phyloP scores from a whole-genome alignment of 495 filamentous ascomycete genomes.

The Opeltia flavorubescens region DNA sequence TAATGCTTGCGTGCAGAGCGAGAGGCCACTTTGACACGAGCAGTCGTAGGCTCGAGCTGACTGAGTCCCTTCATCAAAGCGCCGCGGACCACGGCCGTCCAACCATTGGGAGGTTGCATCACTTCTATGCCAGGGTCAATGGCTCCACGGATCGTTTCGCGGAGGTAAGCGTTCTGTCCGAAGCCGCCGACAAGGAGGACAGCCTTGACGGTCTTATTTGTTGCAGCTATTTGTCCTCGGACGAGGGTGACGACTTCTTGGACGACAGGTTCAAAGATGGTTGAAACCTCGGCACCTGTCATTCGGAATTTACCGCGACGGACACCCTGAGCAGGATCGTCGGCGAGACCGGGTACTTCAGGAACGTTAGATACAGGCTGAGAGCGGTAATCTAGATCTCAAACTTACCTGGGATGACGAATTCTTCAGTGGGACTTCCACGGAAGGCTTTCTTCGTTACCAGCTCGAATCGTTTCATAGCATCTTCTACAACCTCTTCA shows the following conservation, averaged over 20 bases:
- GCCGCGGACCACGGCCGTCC: conserved; percentile 30
- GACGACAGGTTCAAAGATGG: conserved; percentile 53
- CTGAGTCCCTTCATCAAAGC: conserved; percentile 26
- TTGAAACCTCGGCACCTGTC: conserved; percentile 42
- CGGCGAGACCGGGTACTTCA: conserved; percentile 15
- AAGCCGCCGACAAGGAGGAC: conserved; percentile 57
- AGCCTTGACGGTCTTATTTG: conserved; percentile 24
- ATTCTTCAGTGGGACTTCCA: conserved; percentile 9
- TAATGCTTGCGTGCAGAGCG: conserved; percentile 28
- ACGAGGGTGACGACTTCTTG: conserved; percentile 47
- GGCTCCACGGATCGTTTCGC: conserved; percentile 9
- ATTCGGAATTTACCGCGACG: conserved; percentile 53
- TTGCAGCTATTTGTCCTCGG: conserved; percentile 42
- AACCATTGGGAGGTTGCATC: conserved; percentile 14
- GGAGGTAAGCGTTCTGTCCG: conserved; percentile 50
- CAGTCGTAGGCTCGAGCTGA: conserved; percentile 9
- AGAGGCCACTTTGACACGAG: conserved; percentile 18
- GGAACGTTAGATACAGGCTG: neutral
- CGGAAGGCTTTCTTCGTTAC: conserved; percentile 10
- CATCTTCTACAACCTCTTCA: conserved; percentile 43
- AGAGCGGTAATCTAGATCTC: neutral
- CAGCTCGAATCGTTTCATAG: conserved; percentile 11
- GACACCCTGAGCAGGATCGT: conserved; percentile 40
- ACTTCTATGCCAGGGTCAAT: conserved; percentile 10
- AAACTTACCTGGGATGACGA: conserved; percentile 9